Percentiles rank a stretch among this genome's conserved stretches.
Conservation (phyloP, 2,329 filamentous ascomycete species). For the Paraphoma chrysanthemicola region DNA sequence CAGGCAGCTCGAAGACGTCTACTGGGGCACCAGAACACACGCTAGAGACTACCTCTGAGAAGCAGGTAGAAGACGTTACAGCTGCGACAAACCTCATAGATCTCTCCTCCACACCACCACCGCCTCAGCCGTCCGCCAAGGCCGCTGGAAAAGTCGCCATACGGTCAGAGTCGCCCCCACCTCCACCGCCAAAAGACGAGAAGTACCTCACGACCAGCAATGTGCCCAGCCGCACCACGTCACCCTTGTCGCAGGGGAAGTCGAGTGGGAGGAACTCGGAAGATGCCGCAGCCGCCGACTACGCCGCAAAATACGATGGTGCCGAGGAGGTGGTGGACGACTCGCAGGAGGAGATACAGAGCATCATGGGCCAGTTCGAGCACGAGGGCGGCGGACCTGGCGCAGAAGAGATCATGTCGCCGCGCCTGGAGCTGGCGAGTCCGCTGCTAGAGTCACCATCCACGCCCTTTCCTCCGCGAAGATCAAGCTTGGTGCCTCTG, state of each 20-base stretch:
- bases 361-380: slow-evolving; percentile 96
- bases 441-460: slow-evolving; percentile 71
- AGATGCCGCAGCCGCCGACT: slow-evolving; percentile 40
- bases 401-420: slow-evolving; percentile 90
- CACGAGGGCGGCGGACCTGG: slow-evolving; percentile 74
- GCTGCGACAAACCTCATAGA: slow-evolving; percentile 22
- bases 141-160: slow-evolving; percentile 38
- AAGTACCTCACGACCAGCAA: slow-evolving; percentile 53
- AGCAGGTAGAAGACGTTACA: slow-evolving; percentile 24
- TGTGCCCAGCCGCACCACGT: slow-evolving; percentile 51
- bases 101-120: slow-evolving; percentile 29
- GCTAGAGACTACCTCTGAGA: neutral
- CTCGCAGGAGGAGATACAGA: slow-evolving; percentile 88
- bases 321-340: slow-evolving; percentile 56
- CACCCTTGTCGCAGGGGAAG: slow-evolving; percentile 43
- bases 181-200: slow-evolving; percentile 59
- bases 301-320: slow-evolving; percentile 59
- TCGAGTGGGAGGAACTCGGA: slow-evolving; percentile 49
- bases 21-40: neutral
- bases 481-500: slow-evolving; percentile 82
- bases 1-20: neutral
- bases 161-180: slow-evolving; percentile 51
- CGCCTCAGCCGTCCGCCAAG: slow-evolving; percentile 17
- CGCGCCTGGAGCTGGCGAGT: slow-evolving; percentile 80
- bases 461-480: slow-evolving; percentile 77